These are phyloP conservation scores for Rhodotorula kratochvilovae DNA, from an alignment of 768 basidiomycete species.

Conservation along the genomic window DNA sequence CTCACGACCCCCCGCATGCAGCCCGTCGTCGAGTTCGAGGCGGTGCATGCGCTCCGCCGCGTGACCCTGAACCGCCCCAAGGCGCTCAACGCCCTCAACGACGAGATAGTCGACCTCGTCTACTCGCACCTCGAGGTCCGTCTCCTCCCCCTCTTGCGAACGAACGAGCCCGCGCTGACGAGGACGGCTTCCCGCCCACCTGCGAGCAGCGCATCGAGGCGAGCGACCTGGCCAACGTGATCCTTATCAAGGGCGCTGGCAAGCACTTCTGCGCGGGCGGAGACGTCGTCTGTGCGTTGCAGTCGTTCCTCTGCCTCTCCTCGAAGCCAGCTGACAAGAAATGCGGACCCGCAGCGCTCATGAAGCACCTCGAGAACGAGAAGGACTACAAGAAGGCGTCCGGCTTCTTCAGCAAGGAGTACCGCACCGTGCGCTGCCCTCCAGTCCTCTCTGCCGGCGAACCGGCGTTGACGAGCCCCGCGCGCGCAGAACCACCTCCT, in stretches of 20 bases:
- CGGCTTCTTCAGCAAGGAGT: conserved; percentile 85
- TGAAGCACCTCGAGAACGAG: conserved; percentile 46
- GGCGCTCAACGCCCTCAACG: conserved; percentile 77
- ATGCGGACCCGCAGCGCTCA: conserved; percentile 20
- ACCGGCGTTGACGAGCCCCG: neutral
- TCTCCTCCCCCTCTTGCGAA: neutral
- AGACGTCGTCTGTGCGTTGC: conserved; percentile 74
- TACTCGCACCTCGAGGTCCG: conserved; percentile 69
- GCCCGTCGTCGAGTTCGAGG: conserved; percentile 42
- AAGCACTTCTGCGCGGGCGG: conserved; percentile 92
- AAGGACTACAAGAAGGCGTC: conserved; percentile 62
- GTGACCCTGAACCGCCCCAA: conserved; percentile 73
- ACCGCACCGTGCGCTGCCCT: conserved; percentile 36
- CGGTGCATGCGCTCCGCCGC: conserved; percentile 51
- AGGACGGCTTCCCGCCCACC: neutral
- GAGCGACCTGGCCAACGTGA: conserved; percentile 64
- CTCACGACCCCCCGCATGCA: neutral
- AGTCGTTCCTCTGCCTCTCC: neutral
- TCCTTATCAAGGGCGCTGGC: conserved; percentile 63
- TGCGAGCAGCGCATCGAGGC: conserved; percentile 62
- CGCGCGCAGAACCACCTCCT: conserved; percentile 29
- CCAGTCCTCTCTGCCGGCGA: conserved; percentile 2
- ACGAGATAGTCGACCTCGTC: conserved; percentile 68
- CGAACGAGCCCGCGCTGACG: neutral
- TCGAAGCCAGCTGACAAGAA: neutral